phyloP scores from a whole-genome alignment of 2,329 filamentous ascomycete genomes.

The Pseudogymnoascus sp. region DNA sequence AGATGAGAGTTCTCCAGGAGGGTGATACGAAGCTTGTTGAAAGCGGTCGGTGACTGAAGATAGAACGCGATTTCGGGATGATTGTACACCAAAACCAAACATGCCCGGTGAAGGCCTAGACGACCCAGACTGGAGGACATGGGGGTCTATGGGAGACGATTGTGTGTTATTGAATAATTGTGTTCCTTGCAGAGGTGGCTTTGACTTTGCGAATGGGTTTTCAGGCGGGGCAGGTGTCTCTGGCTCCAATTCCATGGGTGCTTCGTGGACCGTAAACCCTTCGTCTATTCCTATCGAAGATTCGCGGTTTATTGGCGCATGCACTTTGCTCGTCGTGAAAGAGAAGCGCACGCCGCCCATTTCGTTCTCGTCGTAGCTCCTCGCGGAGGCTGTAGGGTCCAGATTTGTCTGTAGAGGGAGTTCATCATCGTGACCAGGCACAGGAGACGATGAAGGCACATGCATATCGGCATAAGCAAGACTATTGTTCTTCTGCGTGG shows the following conservation, averaged over 20 bases:
- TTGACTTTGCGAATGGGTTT: slow-evolving; percentile 7
- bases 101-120: slow-evolving; percentile 6
- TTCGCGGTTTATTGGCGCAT: neutral
- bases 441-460: neutral
- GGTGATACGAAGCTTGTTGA: neutral
- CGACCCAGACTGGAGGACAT: neutral
- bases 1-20: neutral
- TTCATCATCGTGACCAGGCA: neutral
- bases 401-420: neutral
- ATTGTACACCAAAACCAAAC: neutral
- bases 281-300: slow-evolving; percentile 3
- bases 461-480: neutral
- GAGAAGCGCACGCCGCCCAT: neutral
- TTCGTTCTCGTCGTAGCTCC: slow-evolving; percentile 6
- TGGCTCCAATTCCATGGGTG: neutral
- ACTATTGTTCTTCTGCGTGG: slow-evolving; percentile 1
- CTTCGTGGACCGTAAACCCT: neutral
- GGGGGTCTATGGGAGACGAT: neutral
- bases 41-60: neutral
- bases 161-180: slow-evolving; percentile 5
- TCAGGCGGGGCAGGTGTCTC: slow-evolving; percentile 1
- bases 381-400: neutral
- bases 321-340: neutral
- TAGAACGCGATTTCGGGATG: neutral
- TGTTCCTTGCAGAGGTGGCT: neutral